A percentile compares a stretch with the other conserved stretches of the same genome.
phyloP scores from a whole-genome alignment of 1,139 yeast species.

The Wickerhamomyces sp. region DNA sequence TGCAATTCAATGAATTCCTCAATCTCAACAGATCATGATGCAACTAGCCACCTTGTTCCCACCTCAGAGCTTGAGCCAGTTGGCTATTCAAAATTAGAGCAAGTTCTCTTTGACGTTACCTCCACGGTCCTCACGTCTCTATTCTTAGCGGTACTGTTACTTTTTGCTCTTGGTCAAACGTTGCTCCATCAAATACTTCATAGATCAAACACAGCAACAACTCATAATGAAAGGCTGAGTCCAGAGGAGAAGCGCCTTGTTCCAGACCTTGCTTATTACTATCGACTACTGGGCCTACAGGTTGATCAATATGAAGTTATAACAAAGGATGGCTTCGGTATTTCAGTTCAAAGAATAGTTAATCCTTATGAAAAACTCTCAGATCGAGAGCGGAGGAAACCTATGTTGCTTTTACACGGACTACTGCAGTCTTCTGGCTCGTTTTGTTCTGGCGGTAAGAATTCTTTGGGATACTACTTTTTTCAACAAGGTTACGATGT shows the following conservation, averaged over 20 bases:
- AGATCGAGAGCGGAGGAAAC: constrained; percentile 36
- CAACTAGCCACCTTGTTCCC: constrained; percentile 3
- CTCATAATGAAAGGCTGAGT: constrained; percentile 4
- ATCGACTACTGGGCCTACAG: constrained; percentile 52
- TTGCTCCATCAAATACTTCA: neutral
- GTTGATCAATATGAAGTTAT: constrained; percentile 54
- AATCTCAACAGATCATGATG: neutral
- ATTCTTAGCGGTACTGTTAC: constrained; percentile 28
- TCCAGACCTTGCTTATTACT: constrained; percentile 60
- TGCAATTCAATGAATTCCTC: neutral
- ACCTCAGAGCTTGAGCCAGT: neutral
- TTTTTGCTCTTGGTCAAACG: constrained; percentile 24
- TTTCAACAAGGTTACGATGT: constrained; percentile 71
- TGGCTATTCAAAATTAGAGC: constrained; percentile 5
- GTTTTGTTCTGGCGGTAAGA: constrained; percentile 69
- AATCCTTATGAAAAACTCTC: constrained; percentile 39
- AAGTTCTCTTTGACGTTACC: constrained; percentile 11
- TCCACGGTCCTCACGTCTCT: constrained; percentile 26
- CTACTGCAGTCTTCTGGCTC: constrained; percentile 84
- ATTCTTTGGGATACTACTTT: constrained; percentile 67
- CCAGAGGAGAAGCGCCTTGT: constrained; percentile 31
- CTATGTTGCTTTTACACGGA: constrained; percentile 80
- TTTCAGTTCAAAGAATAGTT: constrained; percentile 59
- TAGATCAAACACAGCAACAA: constrained; percentile 5
- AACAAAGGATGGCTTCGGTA: constrained; percentile 77